phyloP scores from a whole-genome alignment of 176 grass and related monocot genomes.

The Bonia amplexicaulis region DNA sequence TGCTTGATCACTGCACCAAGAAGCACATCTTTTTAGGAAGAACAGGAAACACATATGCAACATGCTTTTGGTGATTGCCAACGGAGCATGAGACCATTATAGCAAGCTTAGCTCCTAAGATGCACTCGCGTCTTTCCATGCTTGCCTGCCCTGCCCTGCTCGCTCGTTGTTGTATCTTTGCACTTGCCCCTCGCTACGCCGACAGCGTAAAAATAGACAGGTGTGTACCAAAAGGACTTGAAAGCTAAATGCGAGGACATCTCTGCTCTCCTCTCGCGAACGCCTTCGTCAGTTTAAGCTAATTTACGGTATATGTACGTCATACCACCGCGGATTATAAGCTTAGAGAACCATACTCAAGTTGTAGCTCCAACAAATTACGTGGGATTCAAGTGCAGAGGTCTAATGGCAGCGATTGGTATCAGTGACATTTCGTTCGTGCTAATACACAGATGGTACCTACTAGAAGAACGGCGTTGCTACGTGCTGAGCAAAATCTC shows the following conservation, averaged over 20 bases:
- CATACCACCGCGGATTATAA: no score
- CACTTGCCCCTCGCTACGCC: background rate
- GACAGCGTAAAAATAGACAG: no score
- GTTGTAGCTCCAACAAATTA: background rate
- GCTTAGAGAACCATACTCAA: no score
- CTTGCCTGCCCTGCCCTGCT: background rate
- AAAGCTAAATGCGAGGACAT: no score
- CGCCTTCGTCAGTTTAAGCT: no score
- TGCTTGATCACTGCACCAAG: no score
- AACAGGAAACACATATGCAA: background rate
- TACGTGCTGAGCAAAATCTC: background rate
- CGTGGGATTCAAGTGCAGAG: background rate
- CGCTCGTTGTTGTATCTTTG: background rate
- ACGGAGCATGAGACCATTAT: background rate
- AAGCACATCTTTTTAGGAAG: no score
- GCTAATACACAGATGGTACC: background rate
- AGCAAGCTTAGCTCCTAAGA: conserved; percentile 21
- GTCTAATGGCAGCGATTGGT: background rate
- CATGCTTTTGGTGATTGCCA: background rate
- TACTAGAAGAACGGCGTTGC: background rate
- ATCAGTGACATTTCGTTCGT: background rate
- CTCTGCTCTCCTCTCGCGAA: no score
- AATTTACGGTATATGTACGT: no score
- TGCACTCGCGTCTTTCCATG: background rate
- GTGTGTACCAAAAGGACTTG: no score